These are phyloP conservation scores for Mrakia gelida DNA, from an alignment of 768 basidiomycete species.

Conservation along the genomic window DNA sequence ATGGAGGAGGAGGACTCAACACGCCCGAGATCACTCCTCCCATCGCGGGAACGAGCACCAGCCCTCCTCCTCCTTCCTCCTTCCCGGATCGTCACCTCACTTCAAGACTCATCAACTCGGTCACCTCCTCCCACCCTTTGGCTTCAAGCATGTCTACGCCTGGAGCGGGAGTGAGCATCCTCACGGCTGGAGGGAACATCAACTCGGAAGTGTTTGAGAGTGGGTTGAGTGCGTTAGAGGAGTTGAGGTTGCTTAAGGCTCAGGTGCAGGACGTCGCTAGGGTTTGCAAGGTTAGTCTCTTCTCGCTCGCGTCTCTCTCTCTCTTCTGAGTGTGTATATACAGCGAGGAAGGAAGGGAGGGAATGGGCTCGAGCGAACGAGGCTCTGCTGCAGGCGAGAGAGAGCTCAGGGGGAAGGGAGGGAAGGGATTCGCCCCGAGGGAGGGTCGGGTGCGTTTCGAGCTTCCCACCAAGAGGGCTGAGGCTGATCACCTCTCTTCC, in stretches of 20 bases:
- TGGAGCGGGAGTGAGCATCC: not conserved
- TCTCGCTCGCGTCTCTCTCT: too few relatives aligned
- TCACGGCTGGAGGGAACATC: constrained; percentile 23
- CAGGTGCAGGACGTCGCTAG: constrained; percentile 78
- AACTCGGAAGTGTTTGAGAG: constrained; percentile 18
- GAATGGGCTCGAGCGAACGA: not conserved
- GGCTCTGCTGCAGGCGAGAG: too few relatives aligned
- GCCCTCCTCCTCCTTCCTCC: not conserved
- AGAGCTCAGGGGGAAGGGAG: not conserved
- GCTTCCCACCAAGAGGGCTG: not conserved
- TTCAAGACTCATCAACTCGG: not conserved
- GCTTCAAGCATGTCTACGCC: not conserved
- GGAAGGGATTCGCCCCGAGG: not conserved
- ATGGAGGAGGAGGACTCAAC: not conserved
- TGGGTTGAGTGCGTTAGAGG: constrained; percentile 48
- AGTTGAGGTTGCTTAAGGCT: constrained; percentile 71
- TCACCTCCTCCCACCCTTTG: constrained; percentile 3
- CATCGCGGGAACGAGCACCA: not conserved
- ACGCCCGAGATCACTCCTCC: constrained; percentile 14
- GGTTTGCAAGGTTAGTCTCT: constrained; percentile 57
- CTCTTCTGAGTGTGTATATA: too few relatives aligned
- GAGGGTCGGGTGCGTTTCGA: not conserved
- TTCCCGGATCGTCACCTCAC: constrained; percentile 10
- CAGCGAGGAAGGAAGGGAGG: not conserved
- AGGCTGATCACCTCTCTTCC: not conserved